A percentile compares a stretch with the other conserved stretches of the same genome.
Evolutionary conservation across 129 eudicot genomes (phyloP).

Genomic region (Heracleum sosnowskyi): DNA sequence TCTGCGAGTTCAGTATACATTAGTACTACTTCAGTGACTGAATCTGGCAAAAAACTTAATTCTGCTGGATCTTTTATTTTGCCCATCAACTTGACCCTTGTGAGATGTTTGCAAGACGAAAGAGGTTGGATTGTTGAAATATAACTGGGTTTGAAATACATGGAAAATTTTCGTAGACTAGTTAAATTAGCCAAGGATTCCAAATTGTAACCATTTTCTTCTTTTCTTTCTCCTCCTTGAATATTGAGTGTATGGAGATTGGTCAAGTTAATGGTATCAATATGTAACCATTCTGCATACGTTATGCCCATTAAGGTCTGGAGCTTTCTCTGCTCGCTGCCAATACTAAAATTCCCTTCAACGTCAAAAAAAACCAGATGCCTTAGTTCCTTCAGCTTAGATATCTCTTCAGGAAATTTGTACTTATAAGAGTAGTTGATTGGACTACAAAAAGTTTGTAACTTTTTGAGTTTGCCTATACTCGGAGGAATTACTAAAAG

Average conservation of each 20-base stretch:
- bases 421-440: not conserved
- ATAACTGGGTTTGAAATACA: accelerated
- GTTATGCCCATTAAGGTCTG: not conserved
- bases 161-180: not conserved
- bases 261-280: not conserved
- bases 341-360: not conserved
- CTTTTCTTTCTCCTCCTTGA: not conserved
- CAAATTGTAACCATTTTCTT: no score
- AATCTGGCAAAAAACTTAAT: not conserved
- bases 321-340: not conserved
- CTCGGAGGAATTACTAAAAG: no score
- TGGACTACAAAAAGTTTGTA: not conserved
- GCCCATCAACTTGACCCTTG: accelerated
- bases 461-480: not conserved
- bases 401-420: not conserved
- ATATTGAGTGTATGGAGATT: not conserved
- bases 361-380: not conserved
- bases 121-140: not conserved
- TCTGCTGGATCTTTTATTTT: not conserved
- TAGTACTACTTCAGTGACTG: not conserved
- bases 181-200: not conserved
- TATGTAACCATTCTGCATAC: not conserved
- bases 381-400: not conserved
- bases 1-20: accelerated
- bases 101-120: not conserved